phyloP scores from a whole-genome alignment of 331 rosid genomes.

The Dryas integrifolia region DNA sequence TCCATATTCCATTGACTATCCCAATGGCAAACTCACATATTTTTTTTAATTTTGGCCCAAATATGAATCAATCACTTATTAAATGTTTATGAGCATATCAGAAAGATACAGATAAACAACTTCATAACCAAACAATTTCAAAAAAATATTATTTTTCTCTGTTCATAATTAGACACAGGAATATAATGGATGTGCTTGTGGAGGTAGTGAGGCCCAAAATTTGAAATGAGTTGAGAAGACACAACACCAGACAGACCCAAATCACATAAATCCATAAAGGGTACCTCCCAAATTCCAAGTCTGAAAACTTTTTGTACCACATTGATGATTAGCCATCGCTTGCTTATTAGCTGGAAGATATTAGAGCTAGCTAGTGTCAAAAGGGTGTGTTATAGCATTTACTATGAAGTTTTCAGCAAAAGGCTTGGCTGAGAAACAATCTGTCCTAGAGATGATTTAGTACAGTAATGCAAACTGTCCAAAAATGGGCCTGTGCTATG shows the following conservation, averaged over 20 bases:
- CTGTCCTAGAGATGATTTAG: neutral
- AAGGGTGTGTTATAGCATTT: neutral
- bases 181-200: neutral
- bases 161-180: too few species aligned
- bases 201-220: neutral
- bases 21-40: neutral
- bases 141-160: too few species aligned
- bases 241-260: neutral
- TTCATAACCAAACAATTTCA: too few species aligned
- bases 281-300: too few species aligned
- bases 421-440: neutral
- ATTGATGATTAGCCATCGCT: too few species aligned
- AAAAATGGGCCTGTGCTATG: neutral
- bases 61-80: neutral
- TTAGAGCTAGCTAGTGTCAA: neutral
- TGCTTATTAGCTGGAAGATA: neutral
- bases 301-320: too few species aligned
- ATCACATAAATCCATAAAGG: neutral
- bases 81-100: neutral
- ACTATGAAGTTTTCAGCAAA: neutral
- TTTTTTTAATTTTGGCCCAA: too few species aligned
- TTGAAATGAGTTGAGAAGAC: neutral
- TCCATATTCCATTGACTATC: conserved; percentile 1
- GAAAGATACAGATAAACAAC: neutral
- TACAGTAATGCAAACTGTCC: neutral